These are phyloP conservation scores for Cucurbita argyrosperma DNA, from an alignment of 306 rosid species.

Conservation along the genomic window DNA sequence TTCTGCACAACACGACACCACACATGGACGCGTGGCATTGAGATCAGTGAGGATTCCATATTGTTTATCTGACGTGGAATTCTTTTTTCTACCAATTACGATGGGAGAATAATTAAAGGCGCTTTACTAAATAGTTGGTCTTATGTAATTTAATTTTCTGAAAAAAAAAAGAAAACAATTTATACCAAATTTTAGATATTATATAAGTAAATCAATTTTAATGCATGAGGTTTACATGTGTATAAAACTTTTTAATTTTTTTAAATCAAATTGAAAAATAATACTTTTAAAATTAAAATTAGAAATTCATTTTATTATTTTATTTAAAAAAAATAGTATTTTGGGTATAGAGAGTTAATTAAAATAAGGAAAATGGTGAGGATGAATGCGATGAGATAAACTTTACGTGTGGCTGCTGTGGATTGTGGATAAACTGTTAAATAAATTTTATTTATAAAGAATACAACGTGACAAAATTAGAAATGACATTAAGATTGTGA, in stretches of 20 bases:
- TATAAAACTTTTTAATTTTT: too few relatives aligned
- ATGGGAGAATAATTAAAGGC: neutral
- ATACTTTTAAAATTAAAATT: neutral
- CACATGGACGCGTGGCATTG: neutral
- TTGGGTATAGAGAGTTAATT: neutral
- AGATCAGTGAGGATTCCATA: neutral
- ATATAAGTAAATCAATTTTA: too few relatives aligned
- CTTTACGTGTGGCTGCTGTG: neutral
- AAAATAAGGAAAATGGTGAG: neutral
- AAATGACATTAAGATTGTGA: neutral
- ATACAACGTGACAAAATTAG: neutral
- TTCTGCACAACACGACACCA: neutral
- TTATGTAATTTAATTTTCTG: neutral
- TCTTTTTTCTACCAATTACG: neutral
- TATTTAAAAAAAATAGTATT: too few relatives aligned
- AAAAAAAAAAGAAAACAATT: neutral
- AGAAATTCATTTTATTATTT: neutral
- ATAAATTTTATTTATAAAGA: too few relatives aligned
- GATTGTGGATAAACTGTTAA: neutral
- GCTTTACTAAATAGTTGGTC: neutral
- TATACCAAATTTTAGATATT: too few relatives aligned
- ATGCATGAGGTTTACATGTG: too few relatives aligned
- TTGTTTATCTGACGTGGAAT: constrained; percentile 6
- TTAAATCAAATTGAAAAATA: neutral
- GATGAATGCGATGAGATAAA: neutral